A percentile compares a stretch with the other conserved stretches of the same genome.
Conservation (phyloP, 345 rosid species). For the Hevea brasiliensis region DNA sequence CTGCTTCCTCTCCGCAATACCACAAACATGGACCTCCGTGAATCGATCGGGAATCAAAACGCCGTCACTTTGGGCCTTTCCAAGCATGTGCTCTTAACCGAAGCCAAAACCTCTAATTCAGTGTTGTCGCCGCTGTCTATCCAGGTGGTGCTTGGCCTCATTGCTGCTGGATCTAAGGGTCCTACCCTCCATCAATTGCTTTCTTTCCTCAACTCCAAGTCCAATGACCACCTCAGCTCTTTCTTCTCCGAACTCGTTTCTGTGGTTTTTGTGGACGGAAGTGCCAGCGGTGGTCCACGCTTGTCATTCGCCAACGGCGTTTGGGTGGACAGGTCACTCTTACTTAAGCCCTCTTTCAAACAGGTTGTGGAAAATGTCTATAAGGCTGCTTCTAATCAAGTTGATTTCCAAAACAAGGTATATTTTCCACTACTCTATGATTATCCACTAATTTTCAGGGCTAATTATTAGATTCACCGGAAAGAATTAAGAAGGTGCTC, state of each 20-base stretch:
- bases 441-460: not conserved
- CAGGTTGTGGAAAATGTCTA: constrained; percentile 49
- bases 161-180: constrained; percentile 68
- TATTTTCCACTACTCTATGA: not conserved
- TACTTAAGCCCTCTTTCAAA: constrained; percentile 60
- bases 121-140: constrained; percentile 81
- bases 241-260: constrained; percentile 61
- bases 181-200: constrained; percentile 70
- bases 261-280: constrained; percentile 67
- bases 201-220: constrained; percentile 62
- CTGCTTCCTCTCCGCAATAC: too few relatives aligned
- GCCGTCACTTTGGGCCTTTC: constrained; percentile 50
- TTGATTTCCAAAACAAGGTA: constrained; percentile 78
- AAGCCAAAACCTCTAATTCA: constrained; percentile 53
- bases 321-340: constrained; percentile 66
- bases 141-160: constrained; percentile 63
- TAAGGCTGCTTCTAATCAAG: constrained; percentile 60
- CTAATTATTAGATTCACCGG: too few relatives aligned
- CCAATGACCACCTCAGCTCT: constrained; percentile 51
- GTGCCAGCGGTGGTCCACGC: constrained; percentile 61
- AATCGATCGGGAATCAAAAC: constrained; percentile 56
- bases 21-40: constrained; percentile 56
- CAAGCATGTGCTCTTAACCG: constrained; percentile 43
- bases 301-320: constrained; percentile 61
- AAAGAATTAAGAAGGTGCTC: too few relatives aligned